These are phyloP conservation scores for Urtica urens DNA, from an alignment of 306 rosid genomes.

Conservation along the genomic window DNA sequence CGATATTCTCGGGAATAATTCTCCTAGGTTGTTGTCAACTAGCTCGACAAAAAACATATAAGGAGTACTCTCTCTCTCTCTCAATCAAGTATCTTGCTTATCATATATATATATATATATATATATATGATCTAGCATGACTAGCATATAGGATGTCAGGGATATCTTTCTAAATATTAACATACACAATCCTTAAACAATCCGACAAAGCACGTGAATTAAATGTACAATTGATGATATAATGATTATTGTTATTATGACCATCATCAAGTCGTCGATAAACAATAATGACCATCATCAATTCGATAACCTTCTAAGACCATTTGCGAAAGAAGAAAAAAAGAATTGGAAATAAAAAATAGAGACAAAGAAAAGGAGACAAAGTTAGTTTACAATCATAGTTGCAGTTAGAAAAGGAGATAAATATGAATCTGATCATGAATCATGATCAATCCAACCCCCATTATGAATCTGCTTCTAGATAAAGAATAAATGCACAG, in stretches of 20 bases:
- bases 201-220: slow-evolving; percentile 7
- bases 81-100: too few species aligned
- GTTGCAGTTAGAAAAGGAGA: slow-evolving; percentile 21
- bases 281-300: too few species aligned
- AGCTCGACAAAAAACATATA: too few species aligned
- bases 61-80: too few species aligned
- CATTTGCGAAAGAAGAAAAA: background rate
- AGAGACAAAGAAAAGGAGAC: slow-evolving; percentile 12
- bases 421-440: slow-evolving; percentile 1
- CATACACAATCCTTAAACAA: slow-evolving; percentile 2
- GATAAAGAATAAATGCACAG: slow-evolving; percentile 14
- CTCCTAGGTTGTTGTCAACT: too few species aligned
- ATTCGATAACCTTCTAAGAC: slow-evolving; percentile 22
- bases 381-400: slow-evolving; percentile 28
- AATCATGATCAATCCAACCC: too few species aligned
- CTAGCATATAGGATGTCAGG: background rate
- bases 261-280: slow-evolving; percentile 16
- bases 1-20: too few species aligned
- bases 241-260: slow-evolving; percentile 19
- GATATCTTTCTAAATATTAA: too few species aligned
- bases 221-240: background rate
- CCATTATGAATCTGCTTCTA: too few species aligned
- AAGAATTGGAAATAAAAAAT: background rate
- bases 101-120: background rate
- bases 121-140: background rate